Evolutionary conservation across 768 basidiomycete species (phyloP), one percentile per base, ranked within the genome.

Genomic region (Tricholoma terreum): DNA sequence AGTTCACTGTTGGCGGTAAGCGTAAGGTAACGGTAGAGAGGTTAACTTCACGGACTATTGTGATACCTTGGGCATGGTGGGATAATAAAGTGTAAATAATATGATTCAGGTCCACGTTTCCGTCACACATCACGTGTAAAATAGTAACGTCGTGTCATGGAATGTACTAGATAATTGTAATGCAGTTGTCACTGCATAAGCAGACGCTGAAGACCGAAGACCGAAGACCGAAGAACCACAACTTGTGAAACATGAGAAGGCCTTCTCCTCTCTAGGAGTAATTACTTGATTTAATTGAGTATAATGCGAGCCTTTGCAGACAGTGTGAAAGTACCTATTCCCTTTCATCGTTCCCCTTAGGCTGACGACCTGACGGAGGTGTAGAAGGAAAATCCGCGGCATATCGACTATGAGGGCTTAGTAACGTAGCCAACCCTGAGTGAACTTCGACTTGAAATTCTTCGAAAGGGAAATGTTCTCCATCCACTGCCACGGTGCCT

Each of bases 391-490:
- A 86, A 19, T 85, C 79, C 0, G 78, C 78, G 11, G 80, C 83
- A 60, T 87, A 91, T 58, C 72, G 72, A 12, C 86, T 86, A 59
- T 79, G 69, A 24, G 82, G 82, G 63, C 88, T 90, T 10, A 91
- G 71, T 27, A 90, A 67, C 0, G 83, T 87, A 19, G 81, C 89
- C 22, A 90, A 69, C 11, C 81, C 80, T n/a, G 74, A 76, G 62
- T 90, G 84, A 9, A 88, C 85, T 69, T 93, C 90, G 2, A 94
- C 84, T 61, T 89, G 81, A 66, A 83, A 93, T 64, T 86, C 83
- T 66, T 85, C 79, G 61, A 89, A 88, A 9, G 88, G 88, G 63
- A 82, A 87, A 4, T 73, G 64, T 71, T 95, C 93, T 7, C 93
- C 93, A 62, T 95, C 93, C 15, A 95, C 77, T 12, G 87, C 76